These are phyloP conservation scores for Blastocystis sp. DNA, from an alignment of 352 stramenopile genomes.

Conservation along the genomic window DNA sequence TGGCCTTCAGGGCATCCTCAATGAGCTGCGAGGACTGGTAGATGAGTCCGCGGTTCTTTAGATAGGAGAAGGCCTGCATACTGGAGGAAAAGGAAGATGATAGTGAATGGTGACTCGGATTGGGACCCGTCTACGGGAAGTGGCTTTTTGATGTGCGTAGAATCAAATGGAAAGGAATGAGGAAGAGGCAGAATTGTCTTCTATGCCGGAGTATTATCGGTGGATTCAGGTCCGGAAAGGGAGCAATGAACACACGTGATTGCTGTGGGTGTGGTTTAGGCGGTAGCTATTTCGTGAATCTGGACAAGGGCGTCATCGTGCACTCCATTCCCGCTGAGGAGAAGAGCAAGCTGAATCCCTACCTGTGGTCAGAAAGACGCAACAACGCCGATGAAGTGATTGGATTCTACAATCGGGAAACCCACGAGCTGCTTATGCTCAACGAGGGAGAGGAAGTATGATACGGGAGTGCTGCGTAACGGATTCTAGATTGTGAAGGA, in stretches of 20 bases:
- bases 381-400: no score
- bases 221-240: not conserved
- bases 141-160: not conserved
- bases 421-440: no score
- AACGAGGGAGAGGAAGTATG: no score
- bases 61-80: slow-evolving; percentile 24
- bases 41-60: slow-evolving; percentile 44
- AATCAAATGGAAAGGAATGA: not conserved
- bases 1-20: slow-evolving; percentile 30
- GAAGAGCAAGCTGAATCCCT: no score
- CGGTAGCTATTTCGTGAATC: no score
- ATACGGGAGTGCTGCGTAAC: no score
- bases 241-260: not conserved
- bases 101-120: not conserved
- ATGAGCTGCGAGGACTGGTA: slow-evolving; percentile 45
- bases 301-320: no score
- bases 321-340: no score
- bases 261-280: no score
- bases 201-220: not conserved
- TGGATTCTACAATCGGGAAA: no score
- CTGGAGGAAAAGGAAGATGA: not conserved
- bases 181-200: not conserved
- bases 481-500: no score
- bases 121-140: not conserved
- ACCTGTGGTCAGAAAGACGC: no score